A percentile compares a stretch with the other conserved stretches of the same genome.
phyloP scores from a whole-genome alignment of 2,329 filamentous ascomycete genomes.

The Pseudonectria foliicola region DNA sequence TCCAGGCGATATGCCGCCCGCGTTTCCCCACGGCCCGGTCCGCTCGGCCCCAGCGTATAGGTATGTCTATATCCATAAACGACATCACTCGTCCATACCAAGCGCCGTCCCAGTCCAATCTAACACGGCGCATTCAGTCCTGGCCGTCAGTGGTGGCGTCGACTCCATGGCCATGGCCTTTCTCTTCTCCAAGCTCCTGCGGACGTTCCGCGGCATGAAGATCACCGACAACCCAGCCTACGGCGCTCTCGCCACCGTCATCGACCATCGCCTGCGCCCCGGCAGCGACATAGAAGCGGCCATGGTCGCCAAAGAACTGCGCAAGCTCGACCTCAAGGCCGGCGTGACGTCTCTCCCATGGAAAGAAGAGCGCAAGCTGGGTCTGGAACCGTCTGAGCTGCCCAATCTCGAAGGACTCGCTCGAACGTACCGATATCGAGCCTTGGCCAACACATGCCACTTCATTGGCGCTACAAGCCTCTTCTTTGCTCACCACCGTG shows the following conservation, averaged over 20 bases:
- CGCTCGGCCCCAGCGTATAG: constrained; percentile 32
- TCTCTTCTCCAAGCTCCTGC: constrained; percentile 51
- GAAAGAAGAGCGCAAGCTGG: constrained; percentile 28
- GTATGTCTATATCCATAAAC: constrained; percentile 23
- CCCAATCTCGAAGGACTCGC: constrained; percentile 72
- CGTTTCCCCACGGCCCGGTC: constrained; percentile 38
- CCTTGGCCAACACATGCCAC: constrained; percentile 56
- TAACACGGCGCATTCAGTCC: constrained; percentile 35
- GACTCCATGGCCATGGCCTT: constrained; percentile 95
- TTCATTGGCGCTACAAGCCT: constrained; percentile 48
- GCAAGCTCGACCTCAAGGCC: constrained; percentile 29
- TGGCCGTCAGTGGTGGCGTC: constrained; percentile 86
- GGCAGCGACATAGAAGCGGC: constrained; percentile 47
- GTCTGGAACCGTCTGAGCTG: constrained; percentile 28
- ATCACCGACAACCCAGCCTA: constrained; percentile 40
- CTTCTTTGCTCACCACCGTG: constrained; percentile 77
- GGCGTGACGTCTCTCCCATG: constrained; percentile 35
- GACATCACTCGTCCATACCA: not conserved
- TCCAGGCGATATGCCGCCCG: constrained; percentile 42
- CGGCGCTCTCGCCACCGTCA: constrained; percentile 39
- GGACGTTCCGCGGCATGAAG: constrained; percentile 24
- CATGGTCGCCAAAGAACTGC: constrained; percentile 34
- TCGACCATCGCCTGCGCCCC: constrained; percentile 52
- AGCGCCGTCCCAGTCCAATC: not conserved
- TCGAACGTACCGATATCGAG: constrained; percentile 64